Conservation (phyloP, 148 eudicot species). For the Diospyros kaki region DNA sequence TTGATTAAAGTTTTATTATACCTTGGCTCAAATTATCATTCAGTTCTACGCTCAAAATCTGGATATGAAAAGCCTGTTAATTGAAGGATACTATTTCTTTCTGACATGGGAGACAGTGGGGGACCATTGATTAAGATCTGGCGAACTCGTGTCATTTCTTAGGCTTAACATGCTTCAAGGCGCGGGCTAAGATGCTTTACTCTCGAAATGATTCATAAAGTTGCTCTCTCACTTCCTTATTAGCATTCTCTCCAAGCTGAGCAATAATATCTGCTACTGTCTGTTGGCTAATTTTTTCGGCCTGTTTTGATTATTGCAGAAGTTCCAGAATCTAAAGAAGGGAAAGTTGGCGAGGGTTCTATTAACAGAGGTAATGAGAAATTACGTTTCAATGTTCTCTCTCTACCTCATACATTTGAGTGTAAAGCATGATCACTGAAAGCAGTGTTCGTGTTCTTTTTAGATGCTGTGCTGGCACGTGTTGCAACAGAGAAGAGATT, state of each 20-base stretch:
- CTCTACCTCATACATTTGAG: neutral
- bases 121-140: too few species aligned
- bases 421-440: neutral
- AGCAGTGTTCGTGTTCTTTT: neutral
- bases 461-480: constrained; percentile 68
- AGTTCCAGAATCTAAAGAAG: constrained; percentile 34
- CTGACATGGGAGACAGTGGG: too few species aligned
- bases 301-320: constrained; percentile 18
- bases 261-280: neutral
- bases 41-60: neutral
- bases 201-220: too few species aligned
- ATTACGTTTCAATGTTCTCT: neutral
- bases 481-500: constrained; percentile 73
- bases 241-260: neutral
- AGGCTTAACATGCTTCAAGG: too few species aligned
- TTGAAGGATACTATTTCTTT: too few species aligned
- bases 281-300: neutral
- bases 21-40: too few species aligned
- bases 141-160: too few species aligned
- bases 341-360: constrained; percentile 63
- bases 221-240: neutral
- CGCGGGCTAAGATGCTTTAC: too few species aligned
- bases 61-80: constrained; percentile 3
- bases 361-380: constrained; percentile 51
- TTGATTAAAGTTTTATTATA: neutral